These are phyloP conservation scores for Apophysomyces sp. DNA, from an alignment of 371 early-diverging fungal genomes.

Conservation along the genomic window DNA sequence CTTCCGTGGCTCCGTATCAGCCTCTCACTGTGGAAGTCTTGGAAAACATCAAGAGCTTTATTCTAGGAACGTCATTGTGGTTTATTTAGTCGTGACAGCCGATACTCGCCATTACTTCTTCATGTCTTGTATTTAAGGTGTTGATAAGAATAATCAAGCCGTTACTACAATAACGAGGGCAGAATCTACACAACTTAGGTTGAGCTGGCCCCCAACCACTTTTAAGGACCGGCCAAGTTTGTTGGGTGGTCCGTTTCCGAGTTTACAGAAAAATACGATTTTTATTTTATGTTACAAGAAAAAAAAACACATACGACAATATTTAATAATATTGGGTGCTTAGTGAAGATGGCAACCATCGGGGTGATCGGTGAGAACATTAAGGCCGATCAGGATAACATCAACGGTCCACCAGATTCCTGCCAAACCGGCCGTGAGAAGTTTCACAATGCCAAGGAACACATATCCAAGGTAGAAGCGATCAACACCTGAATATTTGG, in stretches of 20 bases:
- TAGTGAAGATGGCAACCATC: slow-evolving; percentile 39
- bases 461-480: slow-evolving; percentile 66
- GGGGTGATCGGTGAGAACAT: slow-evolving; percentile 47
- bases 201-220: too few relatives aligned
- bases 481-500: slow-evolving; percentile 39
- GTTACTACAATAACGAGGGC: too few relatives aligned
- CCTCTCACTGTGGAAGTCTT: too few relatives aligned
- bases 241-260: background rate
- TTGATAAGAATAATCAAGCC: too few relatives aligned
- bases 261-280: background rate
- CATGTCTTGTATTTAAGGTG: too few relatives aligned
- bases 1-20: too few relatives aligned
- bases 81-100: too few relatives aligned
- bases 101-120: too few relatives aligned
- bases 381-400: slow-evolving; percentile 41
- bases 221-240: background rate
- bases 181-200: too few relatives aligned
- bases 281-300: background rate
- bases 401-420: slow-evolving; percentile 54
- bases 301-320: background rate
- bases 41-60: too few relatives aligned
- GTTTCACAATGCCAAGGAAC: slow-evolving; percentile 44
- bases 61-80: too few relatives aligned
- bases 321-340: background rate
- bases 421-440: slow-evolving; percentile 49